Conservation (phyloP, 228 moss, liverwort and hornwort genomes). For the Sphagnum magellanicum region DNA sequence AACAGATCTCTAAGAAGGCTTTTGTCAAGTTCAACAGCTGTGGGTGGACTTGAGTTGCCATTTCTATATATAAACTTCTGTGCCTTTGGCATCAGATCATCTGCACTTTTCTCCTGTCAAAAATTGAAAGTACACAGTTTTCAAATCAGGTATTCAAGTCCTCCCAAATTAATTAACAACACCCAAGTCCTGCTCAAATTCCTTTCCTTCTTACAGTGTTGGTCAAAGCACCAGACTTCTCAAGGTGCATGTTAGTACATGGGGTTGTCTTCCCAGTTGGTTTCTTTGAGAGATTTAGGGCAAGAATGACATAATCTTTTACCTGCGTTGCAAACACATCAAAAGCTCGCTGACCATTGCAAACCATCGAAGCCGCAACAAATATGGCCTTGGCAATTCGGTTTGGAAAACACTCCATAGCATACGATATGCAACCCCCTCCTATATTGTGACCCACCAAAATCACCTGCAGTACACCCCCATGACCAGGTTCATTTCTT, state of each 20-base stretch:
- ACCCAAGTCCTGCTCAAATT: no score
- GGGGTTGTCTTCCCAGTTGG: not conserved
- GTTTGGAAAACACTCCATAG: conserved; percentile 74
- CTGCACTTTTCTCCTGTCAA: conserved; percentile 43
- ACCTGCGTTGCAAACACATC: conserved; percentile 89
- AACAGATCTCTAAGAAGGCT: conserved; percentile 67
- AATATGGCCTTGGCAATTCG: conserved; percentile 83
- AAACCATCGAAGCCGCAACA: conserved; percentile 89
- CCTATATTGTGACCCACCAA: conserved; percentile 93
- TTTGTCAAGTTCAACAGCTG: conserved; percentile 80
- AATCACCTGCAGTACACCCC: conserved; percentile 56
- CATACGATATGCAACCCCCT: conserved; percentile 92
- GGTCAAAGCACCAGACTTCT: not conserved
- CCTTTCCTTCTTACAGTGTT: conserved; percentile 17
- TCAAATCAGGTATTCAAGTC: no score
- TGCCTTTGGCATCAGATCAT: conserved; percentile 68
- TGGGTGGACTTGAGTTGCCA: conserved; percentile 61
- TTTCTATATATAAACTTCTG: conserved; percentile 78
- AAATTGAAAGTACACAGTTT: no score
- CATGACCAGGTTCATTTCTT: not conserved
- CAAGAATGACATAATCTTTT: not conserved
- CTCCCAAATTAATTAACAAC: no score
- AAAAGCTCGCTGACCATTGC: conserved; percentile 78
- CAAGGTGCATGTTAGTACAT: not conserved
- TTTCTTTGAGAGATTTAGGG: not conserved